phyloP scores from a whole-genome alignment of 768 basidiomycete species.

The Suillus placidus region DNA sequence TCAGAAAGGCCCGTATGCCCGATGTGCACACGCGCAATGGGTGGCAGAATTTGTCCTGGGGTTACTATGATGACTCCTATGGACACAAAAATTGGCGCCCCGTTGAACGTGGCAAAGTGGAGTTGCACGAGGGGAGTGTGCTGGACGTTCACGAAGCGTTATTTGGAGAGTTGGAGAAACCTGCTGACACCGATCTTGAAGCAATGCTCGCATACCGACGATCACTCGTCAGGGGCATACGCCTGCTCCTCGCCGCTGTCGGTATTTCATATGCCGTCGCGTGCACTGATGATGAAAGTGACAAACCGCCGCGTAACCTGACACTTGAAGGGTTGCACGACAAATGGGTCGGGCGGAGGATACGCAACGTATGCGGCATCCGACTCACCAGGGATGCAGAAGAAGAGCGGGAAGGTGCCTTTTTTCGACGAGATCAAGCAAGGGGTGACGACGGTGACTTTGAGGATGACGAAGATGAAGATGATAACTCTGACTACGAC shows the following conservation, averaged over 20 bases:
- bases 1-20: not conserved
- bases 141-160: conserved; percentile 15
- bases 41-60: conserved; percentile 20
- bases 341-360: conserved; percentile 17
- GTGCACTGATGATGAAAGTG: conserved; percentile 12
- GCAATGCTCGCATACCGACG: conserved; percentile 2
- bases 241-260: conserved; percentile 15
- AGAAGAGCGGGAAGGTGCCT: not conserved
- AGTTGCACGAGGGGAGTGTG: conserved; percentile 12
- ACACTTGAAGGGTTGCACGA: conserved; percentile 16
- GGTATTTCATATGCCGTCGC: conserved; percentile 15
- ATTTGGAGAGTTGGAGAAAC: conserved; percentile 13
- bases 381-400: conserved; percentile 8
- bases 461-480: not conserved
- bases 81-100: conserved; percentile 1
- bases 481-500: not conserved
- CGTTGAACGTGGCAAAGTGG: conserved; percentile 9
- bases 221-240: conserved; percentile 12
- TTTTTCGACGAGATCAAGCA: not conserved
- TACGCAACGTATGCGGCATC: conserved; percentile 19
- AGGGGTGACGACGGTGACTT: not conserved
- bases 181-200: not conserved
- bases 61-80: conserved; percentile 12
- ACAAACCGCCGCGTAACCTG: not conserved
- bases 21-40: conserved; percentile 12